These are phyloP conservation scores for Skeletonema marinoi DNA, from an alignment of 108 stramenopile species.

Conservation along the genomic window DNA sequence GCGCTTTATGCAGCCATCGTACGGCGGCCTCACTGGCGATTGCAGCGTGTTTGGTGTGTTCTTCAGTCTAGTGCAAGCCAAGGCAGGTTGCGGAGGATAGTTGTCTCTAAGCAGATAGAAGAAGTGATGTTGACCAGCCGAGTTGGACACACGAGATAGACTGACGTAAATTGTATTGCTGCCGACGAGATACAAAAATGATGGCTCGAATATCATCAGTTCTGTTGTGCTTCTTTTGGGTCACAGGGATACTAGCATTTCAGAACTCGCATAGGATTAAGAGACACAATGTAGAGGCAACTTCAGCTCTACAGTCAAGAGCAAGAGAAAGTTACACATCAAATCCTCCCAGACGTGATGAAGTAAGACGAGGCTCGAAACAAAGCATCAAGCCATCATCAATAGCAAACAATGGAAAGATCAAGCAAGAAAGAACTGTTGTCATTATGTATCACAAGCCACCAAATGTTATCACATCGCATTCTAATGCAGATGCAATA, in stretches of 20 bases:
- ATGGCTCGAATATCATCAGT: background rate
- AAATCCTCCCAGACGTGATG: background rate
- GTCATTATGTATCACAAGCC: constrained; percentile 73
- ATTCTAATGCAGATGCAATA: constrained; percentile 50
- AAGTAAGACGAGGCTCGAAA: background rate
- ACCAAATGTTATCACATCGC: constrained; percentile 65
- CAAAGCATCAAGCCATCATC: background rate
- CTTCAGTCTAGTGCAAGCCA: no score
- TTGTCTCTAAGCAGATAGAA: no score
- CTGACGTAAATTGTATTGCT: no score
- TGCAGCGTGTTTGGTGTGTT: no score
- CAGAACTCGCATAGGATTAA: background rate
- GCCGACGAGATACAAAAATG: background rate
- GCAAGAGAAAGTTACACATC: background rate
- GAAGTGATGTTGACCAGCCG: no score
- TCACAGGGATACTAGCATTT: background rate
- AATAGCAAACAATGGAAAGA: background rate
- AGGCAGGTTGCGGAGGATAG: no score
- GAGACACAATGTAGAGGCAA: background rate
- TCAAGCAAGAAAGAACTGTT: constrained; percentile 49
- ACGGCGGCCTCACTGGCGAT: no score
- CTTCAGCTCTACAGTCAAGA: background rate
- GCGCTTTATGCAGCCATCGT: no score
- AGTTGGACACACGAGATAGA: no score
- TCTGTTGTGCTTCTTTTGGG: background rate